phyloP scores from a whole-genome alignment of 2,329 filamentous ascomycete genomes.

The Nigrospora osmanthi region DNA sequence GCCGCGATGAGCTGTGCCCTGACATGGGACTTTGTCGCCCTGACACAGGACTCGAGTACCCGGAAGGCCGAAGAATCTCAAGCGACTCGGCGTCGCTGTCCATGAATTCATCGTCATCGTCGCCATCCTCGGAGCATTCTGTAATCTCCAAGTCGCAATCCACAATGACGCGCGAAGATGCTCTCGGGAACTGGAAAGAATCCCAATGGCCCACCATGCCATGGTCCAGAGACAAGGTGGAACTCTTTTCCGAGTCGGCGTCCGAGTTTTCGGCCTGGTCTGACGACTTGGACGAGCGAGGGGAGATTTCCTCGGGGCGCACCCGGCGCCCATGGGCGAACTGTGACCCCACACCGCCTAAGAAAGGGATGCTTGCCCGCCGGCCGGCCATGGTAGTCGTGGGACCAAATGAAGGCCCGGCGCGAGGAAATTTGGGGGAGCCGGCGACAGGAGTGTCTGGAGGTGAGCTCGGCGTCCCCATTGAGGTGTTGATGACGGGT shows the following conservation, averaged over 20 bases:
- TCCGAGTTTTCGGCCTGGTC: slow-evolving; percentile 8
- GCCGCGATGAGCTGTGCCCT: slow-evolving; percentile 13
- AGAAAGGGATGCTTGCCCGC: slow-evolving; percentile 8
- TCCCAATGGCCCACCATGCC: too few species aligned
- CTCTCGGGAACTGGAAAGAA: too few species aligned
- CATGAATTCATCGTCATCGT: slow-evolving; percentile 12
- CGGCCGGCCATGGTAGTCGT: slow-evolving; percentile 9
- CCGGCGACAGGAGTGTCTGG: slow-evolving; percentile 30
- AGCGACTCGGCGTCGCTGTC: slow-evolving; percentile 16
- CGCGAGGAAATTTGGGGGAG: slow-evolving; percentile 11
- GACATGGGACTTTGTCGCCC: slow-evolving; percentile 4
- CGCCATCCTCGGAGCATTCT: slow-evolving; percentile 19
- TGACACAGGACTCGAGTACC: slow-evolving; percentile 18
- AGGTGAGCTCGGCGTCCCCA: slow-evolving; percentile 27
- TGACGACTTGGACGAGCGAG: slow-evolving; percentile 19
- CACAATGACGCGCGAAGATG: too few species aligned
- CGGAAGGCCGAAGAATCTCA: slow-evolving; percentile 17
- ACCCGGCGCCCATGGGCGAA: slow-evolving; percentile 18
- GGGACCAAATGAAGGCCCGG: slow-evolving; percentile 11
- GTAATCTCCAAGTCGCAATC: slow-evolving; percentile 14
- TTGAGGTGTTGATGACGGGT: slow-evolving; percentile 13
- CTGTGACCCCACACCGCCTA: slow-evolving; percentile 17
- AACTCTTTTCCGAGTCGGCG: slow-evolving; percentile 5
- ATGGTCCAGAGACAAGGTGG: slow-evolving; percentile 1
- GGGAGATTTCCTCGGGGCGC: slow-evolving; percentile 22